Base-by-base conservation (phyloP, 768 basidiomycete species). In the Suillus clintonianus region DNA sequence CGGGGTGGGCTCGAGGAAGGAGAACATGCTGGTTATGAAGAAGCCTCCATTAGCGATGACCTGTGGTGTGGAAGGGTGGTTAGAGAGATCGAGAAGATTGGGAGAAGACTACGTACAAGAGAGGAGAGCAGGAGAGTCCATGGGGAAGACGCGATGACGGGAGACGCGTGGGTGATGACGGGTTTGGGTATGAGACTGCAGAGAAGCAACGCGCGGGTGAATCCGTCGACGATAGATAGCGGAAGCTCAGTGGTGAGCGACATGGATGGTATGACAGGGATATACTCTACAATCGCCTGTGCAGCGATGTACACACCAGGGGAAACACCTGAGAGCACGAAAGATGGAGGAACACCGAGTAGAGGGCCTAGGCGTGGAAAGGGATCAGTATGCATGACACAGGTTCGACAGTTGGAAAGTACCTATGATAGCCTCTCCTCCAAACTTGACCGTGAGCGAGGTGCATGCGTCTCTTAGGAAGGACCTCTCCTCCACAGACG, bases 21-120 rank as follows among this genome's bases (percentile, higher is more conserved):
- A 89, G 77, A 90, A 85, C 54, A 90, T 78, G 77, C 89, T 91
- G 37, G 84, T 82, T 67, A 92, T 70, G 81, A 96, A 91, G 81
- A 92, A 93, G 6, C 93, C 93, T 4, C 84, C 87, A 73, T 94
- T 94, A 53, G 91, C 87, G 37, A 85, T 82, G 57, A 89, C 69
- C 91, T 92, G 66, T 37, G 34, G 61, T 48, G 37, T 57, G 22
- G 7, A 51, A 53, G 42, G 34, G 42, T 51, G 17, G 47, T 43
- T 10, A 24, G 27, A n/a, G 15, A 14, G 47, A 39, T 50, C 1
- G 48, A 53, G 13, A 22, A 11, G 37, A 6, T 41, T 30, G 1
- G 3, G 11, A 14, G 4, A 15, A 1, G 47, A 22, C 17, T 27
- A 78, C 89, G 71, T 66, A 91, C 91, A 60, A 92, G 76, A 19